Base-by-base conservation (phyloP, 2,329 filamentous ascomycete genomes). In the Cladosporium sp. region DNA sequence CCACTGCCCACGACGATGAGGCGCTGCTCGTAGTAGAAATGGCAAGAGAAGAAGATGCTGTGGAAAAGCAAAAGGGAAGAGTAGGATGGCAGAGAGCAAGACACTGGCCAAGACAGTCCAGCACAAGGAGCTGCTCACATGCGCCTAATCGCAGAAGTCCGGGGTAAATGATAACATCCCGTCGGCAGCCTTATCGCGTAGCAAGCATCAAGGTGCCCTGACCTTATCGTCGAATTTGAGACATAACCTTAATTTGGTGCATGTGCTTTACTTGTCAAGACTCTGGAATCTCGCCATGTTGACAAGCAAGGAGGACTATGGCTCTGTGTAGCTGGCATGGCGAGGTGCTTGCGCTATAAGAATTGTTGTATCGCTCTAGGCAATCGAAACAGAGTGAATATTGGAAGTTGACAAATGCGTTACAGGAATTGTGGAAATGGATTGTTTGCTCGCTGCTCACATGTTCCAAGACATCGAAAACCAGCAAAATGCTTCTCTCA, bases 21-120 rank as follows among this genome's bases (percentile, higher is more conserved):
- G 36, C 44, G 35, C 25, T 57, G 24, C 22, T 39, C 12, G 35
- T 50, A 57, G 13, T 56, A 56, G 44, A 45, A 24, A 51, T 50
- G 35, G 22, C 25, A 15, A 19, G n/a, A 35, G 15, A 34, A 20
- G 35, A 50, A 25, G 45, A 48, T 49, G 53, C 22, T 40, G 44
- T 8, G n/a, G 8, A 24, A 7, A 45, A 7, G 40, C 36, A 20
- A 39, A 24, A 6, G 20, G 25, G 35, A 57, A 15, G 35, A 17
- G 24, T n/a, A 24, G 15, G 54, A 42, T 48, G 42, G 45, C 13
- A 24, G 32, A 37, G 34, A 22, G 47, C 45, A 17, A 22, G 24
- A 45, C 42, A 45, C 25, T 22, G 25, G 42, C 42, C 42, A 45
- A 45, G 42, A 45, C 42, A 45, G 13, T 45, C 24, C 3, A 45